Percentiles rank a stretch among this genome's conserved stretches.
Evolutionary conservation across 495 filamentous ascomycete genomes (phyloP).

Genomic region (Letharia lupina): DNA sequence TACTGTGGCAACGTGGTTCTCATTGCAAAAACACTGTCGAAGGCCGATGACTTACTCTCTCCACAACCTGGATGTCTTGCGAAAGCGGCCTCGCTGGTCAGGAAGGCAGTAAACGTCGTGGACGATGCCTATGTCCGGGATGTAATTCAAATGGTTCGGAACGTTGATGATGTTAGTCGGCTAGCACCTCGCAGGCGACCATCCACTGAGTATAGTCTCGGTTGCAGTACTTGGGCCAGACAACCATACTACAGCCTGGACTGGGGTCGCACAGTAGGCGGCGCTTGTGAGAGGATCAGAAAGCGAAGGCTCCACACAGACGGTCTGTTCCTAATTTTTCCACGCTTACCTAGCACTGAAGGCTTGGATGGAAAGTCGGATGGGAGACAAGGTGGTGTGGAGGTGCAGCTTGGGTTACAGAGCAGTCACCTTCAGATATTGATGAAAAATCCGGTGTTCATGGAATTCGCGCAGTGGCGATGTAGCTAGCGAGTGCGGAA

Average conservation of each 20-base stretch:
- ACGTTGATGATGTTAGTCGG: constrained; percentile 9
- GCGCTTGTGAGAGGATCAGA: constrained; percentile 11
- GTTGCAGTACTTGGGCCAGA: constrained; percentile 11
- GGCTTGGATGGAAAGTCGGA: background rate
- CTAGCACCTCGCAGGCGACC: constrained; percentile 12
- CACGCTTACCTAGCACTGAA: constrained; percentile 3
- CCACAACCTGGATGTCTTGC: constrained; percentile 9
- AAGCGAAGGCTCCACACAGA: constrained; percentile 4
- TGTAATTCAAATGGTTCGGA: constrained; percentile 11
- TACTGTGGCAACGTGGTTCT: constrained; percentile 18
- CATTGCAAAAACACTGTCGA: constrained; percentile 12
- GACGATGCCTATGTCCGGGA: constrained; percentile 16
- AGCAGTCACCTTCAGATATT: background rate
- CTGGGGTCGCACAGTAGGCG: constrained; percentile 14
- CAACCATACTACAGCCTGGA: constrained; percentile 17
- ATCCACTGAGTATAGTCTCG: constrained; percentile 4
- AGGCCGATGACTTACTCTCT: background rate
- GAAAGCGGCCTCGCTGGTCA: background rate
- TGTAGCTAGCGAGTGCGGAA: background rate
- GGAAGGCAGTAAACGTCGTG: constrained; percentile 6
- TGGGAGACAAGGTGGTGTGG: constrained; percentile 3
- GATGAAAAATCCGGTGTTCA: background rate
- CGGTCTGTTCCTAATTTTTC: constrained; percentile 7
- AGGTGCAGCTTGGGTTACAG: constrained; percentile 10
- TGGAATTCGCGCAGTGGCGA: constrained; percentile 11